Conservation (phyloP, 768 basidiomycete species). For the Mycena galericulata region DNA sequence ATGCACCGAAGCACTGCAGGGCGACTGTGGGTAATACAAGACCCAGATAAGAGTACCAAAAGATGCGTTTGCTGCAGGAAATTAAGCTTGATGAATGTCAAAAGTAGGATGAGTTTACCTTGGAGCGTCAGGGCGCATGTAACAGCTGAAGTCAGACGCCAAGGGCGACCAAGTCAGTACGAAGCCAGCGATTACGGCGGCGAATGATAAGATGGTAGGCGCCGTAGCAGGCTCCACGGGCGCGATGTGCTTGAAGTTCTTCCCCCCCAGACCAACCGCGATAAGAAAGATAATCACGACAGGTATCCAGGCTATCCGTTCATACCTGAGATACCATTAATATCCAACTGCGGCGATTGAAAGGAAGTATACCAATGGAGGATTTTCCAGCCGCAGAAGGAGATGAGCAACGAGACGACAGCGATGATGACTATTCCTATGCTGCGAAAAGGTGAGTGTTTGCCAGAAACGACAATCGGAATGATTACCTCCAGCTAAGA, state of each 20-base stretch:
- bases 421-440: constrained; percentile 88
- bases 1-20: constrained; percentile 67
- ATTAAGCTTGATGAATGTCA: neutral
- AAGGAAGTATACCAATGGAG: constrained; percentile 53
- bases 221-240: constrained; percentile 67
- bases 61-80: constrained; percentile 68
- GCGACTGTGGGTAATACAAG: constrained; percentile 73
- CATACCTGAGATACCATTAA: constrained; percentile 61
- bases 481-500: constrained; percentile 55
- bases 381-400: constrained; percentile 67
- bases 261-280: constrained; percentile 78
- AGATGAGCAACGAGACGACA: constrained; percentile 73
- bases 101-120: constrained; percentile 53
- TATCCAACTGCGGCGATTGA: neutral
- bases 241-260: constrained; percentile 66
- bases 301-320: constrained; percentile 82
- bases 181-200: constrained; percentile 79
- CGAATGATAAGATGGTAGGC: constrained; percentile 69
- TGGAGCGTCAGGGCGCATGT: constrained; percentile 69
- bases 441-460: constrained; percentile 46
- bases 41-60: constrained; percentile 76
- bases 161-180: constrained; percentile 71
- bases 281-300: constrained; percentile 80
- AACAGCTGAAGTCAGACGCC: constrained; percentile 81
- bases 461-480: neutral